Base-by-base conservation (phyloP, 139 green algal genomes). In the Pseudopediastrum boryanum region DNA sequence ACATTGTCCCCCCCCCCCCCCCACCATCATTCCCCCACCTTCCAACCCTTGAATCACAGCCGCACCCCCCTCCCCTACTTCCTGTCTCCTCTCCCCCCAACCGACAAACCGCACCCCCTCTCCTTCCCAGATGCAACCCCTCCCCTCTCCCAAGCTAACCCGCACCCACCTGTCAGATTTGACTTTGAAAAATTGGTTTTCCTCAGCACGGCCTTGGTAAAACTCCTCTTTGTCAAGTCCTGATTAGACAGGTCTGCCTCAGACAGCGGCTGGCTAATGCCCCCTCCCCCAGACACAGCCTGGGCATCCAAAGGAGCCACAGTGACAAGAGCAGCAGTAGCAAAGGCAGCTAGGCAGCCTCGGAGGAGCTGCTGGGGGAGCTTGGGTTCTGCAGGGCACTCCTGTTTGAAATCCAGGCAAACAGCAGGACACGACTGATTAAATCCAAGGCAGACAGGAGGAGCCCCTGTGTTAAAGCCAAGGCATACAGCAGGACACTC, bases 181-280 rank as follows among this genome's bases (percentile, higher is more conserved):
- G 88, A 64, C 5, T 81, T 75, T 27, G 77, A 69, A 36, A 96
- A 86, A 69, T 94, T 93, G 21, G 87, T 83, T 50, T 90, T 78
- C 21, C 92, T 79, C 74, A 96, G 69, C 48, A 90, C 83, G 0
- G 86, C 88, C 78, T 96, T 96, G 29, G 82, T 87, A 46, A 87
- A 89, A 46, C 86, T 85, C 44, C 76, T 82, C 62, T 87, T 90
- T 16, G 52, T 68, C 31, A 95, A 68, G 83, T 96, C 88, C 75
- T 71, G 59, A n/a, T 68, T 68, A 44, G 44, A 77, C 21, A 86
- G 77, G 56, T 83, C 75, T 50, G 74, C 25, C 12, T 59, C 66
- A 51, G 58, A 68, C 3, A 84, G 33, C 21, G 81, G 81, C 7
- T 36, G 80, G 35, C 67, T 72, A 21, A 86, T 79, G 43, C 75